These are phyloP conservation scores for Fonsecaea multimorphosa DNA, from an alignment of 2,329 filamentous ascomycete genomes.

Conservation along the genomic window DNA sequence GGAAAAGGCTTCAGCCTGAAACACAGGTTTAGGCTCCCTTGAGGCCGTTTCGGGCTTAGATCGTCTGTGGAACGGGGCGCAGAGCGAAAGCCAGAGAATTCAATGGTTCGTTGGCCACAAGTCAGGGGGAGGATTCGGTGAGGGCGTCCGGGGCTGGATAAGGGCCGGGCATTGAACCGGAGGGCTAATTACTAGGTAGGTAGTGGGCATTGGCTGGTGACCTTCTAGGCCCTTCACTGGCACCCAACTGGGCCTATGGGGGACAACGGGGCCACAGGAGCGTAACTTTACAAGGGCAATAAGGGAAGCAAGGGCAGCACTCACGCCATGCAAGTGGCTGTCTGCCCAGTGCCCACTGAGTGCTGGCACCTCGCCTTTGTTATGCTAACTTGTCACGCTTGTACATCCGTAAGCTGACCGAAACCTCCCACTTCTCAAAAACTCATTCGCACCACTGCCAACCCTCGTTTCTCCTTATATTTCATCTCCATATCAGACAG, in stretches of 20 bases:
- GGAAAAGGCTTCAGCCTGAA: constrained; percentile 17
- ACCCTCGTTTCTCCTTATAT: constrained; percentile 1
- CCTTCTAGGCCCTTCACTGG: not conserved
- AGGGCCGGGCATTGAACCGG: not conserved
- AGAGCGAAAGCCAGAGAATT: constrained; percentile 11
- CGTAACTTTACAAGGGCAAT: not conserved
- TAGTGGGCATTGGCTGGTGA: constrained; percentile 1
- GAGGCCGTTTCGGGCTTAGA: constrained; percentile 10
- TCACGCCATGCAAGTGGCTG: not conserved
- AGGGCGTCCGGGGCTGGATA: not conserved
- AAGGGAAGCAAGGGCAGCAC: not conserved
- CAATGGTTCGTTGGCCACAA: constrained; percentile 8
- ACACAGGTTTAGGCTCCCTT: not conserved
- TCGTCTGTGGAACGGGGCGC: constrained; percentile 12
- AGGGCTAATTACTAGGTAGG: not conserved
- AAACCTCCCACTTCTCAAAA: constrained; percentile 14
- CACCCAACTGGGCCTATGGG: not conserved
- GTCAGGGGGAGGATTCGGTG: not conserved
- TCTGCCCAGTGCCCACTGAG: not conserved
- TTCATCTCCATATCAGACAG: not conserved
- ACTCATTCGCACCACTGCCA: constrained; percentile 4
- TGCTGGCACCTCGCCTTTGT: not conserved
- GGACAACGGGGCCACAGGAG: not conserved
- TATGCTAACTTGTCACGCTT: not conserved
- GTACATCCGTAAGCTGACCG: constrained; percentile 6